Conservation (phyloP, 345 rosid species). For the Kernera saxatilis region DNA sequence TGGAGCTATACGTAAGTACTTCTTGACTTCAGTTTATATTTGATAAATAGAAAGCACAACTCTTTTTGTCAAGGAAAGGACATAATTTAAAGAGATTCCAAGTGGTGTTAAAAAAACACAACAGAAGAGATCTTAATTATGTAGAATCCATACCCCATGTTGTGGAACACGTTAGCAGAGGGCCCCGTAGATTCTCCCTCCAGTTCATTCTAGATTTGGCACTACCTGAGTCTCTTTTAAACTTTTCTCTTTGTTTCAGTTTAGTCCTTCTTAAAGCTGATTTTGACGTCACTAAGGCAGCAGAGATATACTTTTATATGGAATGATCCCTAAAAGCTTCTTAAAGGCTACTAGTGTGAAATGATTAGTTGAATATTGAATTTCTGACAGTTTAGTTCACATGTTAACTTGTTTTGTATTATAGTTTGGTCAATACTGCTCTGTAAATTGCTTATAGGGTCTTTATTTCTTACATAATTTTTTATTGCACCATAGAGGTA, state of each 20-base stretch:
- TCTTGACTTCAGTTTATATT: not conserved
- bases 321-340: not conserved
- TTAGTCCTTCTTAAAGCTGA: slow-evolving; percentile 13
- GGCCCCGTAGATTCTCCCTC: slow-evolving; percentile 16
- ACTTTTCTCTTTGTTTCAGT: slow-evolving; percentile 1
- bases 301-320: not conserved
- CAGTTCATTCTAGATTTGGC: slow-evolving; percentile 24
- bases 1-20: slow-evolving; percentile 89
- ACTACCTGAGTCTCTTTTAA: slow-evolving; percentile 7
- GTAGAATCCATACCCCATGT: slow-evolving; percentile 21
- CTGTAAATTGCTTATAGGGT: not conserved
- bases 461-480: slow-evolving; percentile 1
- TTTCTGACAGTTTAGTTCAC: not conserved
- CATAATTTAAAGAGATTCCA: slow-evolving; percentile 14
- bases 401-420: not conserved
- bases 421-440: not conserved
- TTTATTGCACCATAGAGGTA: not conserved
- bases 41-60: not conserved
- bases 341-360: slow-evolving; percentile 2
- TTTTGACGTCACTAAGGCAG: slow-evolving; percentile 20
- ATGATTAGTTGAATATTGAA: slow-evolving; percentile 8
- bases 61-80: slow-evolving; percentile 5
- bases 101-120: slow-evolving; percentile 7
- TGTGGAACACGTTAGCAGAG: slow-evolving; percentile 23
- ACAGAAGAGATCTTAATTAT: slow-evolving; percentile 1